Conservation (phyloP, 2,329 filamentous ascomycete genomes). For the Exophiala sp. region DNA sequence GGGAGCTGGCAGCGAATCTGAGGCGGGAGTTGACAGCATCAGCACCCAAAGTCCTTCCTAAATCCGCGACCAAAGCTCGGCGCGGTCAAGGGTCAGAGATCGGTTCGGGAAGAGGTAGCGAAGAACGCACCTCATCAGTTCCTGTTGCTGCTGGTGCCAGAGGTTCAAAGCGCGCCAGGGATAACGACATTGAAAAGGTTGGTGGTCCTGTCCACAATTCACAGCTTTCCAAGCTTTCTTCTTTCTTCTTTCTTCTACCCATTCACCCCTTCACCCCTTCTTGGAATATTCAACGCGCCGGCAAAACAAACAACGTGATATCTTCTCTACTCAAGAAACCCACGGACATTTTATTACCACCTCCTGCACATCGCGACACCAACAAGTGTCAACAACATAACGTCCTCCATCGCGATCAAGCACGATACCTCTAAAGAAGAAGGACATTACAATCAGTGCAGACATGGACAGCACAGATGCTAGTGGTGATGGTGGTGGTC, state of each 20-base stretch:
- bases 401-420: background rate
- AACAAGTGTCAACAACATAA: background rate
- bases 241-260: too few species aligned
- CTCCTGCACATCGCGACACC: background rate
- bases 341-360: background rate
- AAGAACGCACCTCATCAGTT: conserved; percentile 42
- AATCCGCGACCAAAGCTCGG: conserved; percentile 29
- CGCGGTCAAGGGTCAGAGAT: conserved; percentile 37
- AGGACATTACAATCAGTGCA: background rate
- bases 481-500: background rate
- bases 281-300: background rate
- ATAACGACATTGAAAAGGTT: conserved; percentile 47
- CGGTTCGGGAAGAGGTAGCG: conserved; percentile 41
- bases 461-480: background rate
- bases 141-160: conserved; percentile 41
- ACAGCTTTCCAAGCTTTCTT: conserved; percentile 2
- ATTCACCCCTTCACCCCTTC: conserved; percentile 1
- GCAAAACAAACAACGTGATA: background rate
- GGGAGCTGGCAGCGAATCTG: conserved; percentile 64
- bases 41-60: conserved; percentile 23
- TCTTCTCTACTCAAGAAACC: background rate
- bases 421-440: background rate
- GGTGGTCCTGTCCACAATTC: conserved; percentile 16
- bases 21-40: conserved; percentile 36
- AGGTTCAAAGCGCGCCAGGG: conserved; percentile 41